phyloP scores from a whole-genome alignment of 78 protist species.

The Speleostelium caveatum region DNA sequence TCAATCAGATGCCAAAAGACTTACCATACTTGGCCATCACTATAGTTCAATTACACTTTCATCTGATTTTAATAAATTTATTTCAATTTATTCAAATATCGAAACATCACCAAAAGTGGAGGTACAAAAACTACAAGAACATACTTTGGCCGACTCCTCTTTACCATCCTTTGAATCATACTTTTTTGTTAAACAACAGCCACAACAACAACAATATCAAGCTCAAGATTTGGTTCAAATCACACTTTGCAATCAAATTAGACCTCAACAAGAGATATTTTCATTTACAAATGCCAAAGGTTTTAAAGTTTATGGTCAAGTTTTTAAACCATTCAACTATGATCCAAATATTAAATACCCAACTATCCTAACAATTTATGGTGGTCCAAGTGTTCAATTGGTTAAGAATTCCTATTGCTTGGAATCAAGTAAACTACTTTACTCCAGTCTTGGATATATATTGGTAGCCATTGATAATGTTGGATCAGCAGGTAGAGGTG shows the following conservation, averaged over 20 bases:
- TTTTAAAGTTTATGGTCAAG: constrained; percentile 31
- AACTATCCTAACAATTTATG: constrained; percentile 58
- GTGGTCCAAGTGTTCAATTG: constrained; percentile 84
- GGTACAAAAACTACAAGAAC: neutral
- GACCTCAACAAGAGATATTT: constrained; percentile 26
- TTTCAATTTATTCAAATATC: constrained; percentile 33
- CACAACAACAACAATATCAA: neutral
- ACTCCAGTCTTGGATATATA: constrained; percentile 68
- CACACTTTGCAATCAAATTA: neutral
- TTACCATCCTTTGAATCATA: too few relatives aligned
- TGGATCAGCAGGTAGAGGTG: constrained; percentile 83
- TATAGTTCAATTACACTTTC: constrained; percentile 35
- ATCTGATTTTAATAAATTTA: neutral
- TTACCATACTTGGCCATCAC: neutral
- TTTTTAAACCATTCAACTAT: neutral
- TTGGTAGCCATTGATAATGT: constrained; percentile 81
- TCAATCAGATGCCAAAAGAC: neutral
- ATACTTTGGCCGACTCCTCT: too few relatives aligned
- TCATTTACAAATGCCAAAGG: constrained; percentile 41
- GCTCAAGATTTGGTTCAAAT: neutral
- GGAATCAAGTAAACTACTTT: constrained; percentile 10
- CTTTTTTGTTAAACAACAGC: too few relatives aligned
- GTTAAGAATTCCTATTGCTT: constrained; percentile 21
- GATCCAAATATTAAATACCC: constrained; percentile 32
- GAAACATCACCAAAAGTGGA: neutral